phyloP scores from a whole-genome alignment of 164 flowering plant genomes.

The Vitis amurensis region DNA sequence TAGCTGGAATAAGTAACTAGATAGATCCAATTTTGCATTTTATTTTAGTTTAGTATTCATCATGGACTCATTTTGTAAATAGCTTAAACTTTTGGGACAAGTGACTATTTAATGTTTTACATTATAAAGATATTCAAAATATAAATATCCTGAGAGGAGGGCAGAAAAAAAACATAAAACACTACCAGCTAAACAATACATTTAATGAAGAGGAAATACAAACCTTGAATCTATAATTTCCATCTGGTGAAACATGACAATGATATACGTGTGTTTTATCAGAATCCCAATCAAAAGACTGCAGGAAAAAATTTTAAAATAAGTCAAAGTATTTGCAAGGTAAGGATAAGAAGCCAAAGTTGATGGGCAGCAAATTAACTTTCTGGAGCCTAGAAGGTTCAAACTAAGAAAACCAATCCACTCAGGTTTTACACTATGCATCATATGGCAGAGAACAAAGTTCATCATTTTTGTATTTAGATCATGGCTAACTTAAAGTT shows the following conservation, averaged over 20 bases:
- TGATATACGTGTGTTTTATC: constrained; percentile 33
- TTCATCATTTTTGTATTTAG: too few species aligned
- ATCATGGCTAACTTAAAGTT: too few species aligned
- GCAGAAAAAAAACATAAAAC: not conserved
- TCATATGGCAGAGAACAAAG: too few species aligned
- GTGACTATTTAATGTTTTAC: too few species aligned
- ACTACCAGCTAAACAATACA: not conserved
- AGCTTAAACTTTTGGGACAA: too few species aligned
- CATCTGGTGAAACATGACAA: constrained; percentile 46
- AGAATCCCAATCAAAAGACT: constrained; percentile 53
- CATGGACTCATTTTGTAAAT: too few species aligned
- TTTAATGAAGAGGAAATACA: constrained; percentile 9
- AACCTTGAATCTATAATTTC: constrained; percentile 53
- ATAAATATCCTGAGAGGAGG: too few species aligned
- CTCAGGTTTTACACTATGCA: not conserved
- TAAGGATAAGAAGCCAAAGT: not conserved
- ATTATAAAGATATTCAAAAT: too few species aligned
- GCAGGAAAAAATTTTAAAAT: constrained; percentile 10
- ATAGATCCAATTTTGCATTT: too few species aligned
- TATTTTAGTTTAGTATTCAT: too few species aligned
- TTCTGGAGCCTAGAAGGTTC: not conserved
- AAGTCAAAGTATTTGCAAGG: not conserved
- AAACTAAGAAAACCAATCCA: not conserved
- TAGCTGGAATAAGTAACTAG: too few species aligned
- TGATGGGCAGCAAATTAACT: not conserved